These are phyloP conservation scores for Penicillium sp. DNA, from an alignment of 2,329 filamentous ascomycete genomes.

Conservation along the genomic window DNA sequence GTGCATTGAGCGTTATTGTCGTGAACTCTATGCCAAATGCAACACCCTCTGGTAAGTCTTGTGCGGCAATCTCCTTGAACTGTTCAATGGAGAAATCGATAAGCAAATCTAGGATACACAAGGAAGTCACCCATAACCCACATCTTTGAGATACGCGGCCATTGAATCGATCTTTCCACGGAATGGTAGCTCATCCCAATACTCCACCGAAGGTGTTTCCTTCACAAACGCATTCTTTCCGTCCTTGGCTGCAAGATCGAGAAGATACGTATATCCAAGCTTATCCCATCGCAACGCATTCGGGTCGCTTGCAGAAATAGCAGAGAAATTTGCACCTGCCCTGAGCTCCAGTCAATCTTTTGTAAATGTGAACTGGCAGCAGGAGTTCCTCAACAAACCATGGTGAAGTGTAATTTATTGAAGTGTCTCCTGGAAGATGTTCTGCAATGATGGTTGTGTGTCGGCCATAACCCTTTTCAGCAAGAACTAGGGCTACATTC, in stretches of 20 bases:
- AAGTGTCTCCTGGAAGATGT: conserved; percentile 44
- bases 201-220: conserved; percentile 36
- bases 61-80: conserved; percentile 26
- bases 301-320: conserved; percentile 44
- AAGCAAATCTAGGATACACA: background rate
- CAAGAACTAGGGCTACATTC: conserved; percentile 7
- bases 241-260: conserved; percentile 33
- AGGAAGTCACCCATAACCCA: conserved; percentile 10
- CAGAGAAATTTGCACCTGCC: conserved; percentile 50
- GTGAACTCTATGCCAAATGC: conserved; percentile 41
- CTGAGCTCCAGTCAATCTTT: conserved; percentile 12
- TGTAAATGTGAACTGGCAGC: background rate
- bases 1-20: conserved; percentile 42
- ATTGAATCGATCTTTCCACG: conserved; percentile 45
- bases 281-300: conserved; percentile 48
- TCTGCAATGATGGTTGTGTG: conserved; percentile 41
- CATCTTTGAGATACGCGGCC: conserved; percentile 45
- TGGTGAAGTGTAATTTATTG: conserved; percentile 44
- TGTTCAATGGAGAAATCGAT: background rate
- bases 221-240: conserved; percentile 42
- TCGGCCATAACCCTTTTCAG: conserved; percentile 1
- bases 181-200: conserved; percentile 44
- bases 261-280: conserved; percentile 43
- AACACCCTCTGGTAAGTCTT: conserved; percentile 34
- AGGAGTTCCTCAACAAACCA: conserved; percentile 27